A percentile compares a stretch with the other conserved stretches of the same genome.
These are phyloP conservation scores for Kitagawia praeruptora DNA, from an alignment of 129 eudicot genomes.

Conservation along the genomic window DNA sequence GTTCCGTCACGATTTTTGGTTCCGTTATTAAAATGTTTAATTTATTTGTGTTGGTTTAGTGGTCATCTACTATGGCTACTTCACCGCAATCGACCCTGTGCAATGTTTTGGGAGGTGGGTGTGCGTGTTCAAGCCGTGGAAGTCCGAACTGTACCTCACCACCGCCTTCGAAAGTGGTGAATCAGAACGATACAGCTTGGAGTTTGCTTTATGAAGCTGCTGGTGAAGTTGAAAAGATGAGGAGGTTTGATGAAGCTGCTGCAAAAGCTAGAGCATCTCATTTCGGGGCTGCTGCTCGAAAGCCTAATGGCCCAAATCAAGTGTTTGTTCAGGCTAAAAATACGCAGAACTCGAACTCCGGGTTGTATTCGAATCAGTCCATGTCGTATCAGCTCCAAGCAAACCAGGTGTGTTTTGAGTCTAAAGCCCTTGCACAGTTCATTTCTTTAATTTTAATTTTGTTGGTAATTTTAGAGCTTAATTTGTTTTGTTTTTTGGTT, in stretches of 20 bases:
- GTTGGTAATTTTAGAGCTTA: neutral
- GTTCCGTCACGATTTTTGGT: too few relatives aligned
- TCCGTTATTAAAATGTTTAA: too few relatives aligned
- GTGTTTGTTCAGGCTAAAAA: constrained; percentile 3
- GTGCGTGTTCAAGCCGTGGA: constrained; percentile 54
- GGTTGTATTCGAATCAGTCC: constrained; percentile 16
- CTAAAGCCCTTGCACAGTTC: neutral
- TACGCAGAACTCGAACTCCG: neutral
- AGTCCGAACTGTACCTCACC: constrained; percentile 51
- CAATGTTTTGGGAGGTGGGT: constrained; percentile 15
- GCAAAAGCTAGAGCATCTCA: neutral
- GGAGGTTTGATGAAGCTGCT: constrained; percentile 41
- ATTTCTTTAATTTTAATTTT: neutral
- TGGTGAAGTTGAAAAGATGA: constrained; percentile 76
- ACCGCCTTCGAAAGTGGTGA: constrained; percentile 27
- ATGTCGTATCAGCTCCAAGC: constrained; percentile 48
- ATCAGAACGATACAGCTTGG: constrained; percentile 28
- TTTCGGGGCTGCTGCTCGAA: constrained; percentile 15
- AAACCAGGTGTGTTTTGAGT: constrained; percentile 29
- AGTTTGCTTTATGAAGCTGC: constrained; percentile 63
- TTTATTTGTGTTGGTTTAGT: constrained; percentile 10
- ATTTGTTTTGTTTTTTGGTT: neutral
- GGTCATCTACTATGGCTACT: constrained; percentile 34
- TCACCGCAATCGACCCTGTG: constrained; percentile 84
- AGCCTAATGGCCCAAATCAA: constrained; percentile 15